Percentiles rank a stretch among this genome's conserved stretches.
Evolutionary conservation across 2,329 filamentous ascomycete species (phyloP).

Genomic region (Aureobasidium sp.): DNA sequence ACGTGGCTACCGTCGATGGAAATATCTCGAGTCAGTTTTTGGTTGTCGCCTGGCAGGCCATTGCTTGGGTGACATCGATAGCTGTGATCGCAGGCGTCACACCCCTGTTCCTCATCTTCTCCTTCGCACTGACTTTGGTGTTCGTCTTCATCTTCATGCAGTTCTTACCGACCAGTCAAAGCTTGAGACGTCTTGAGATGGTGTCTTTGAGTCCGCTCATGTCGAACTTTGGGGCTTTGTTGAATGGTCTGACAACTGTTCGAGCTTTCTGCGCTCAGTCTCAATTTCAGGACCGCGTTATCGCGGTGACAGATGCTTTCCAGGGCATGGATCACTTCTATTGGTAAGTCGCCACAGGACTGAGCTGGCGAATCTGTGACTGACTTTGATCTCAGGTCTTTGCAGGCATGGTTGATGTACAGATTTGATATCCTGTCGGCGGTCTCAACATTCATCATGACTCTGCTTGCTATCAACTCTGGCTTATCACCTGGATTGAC

Average conservation of each 20-base stretch:
- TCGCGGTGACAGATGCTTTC: constrained; percentile 76
- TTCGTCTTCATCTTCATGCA: constrained; percentile 69
- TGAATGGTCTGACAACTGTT: constrained; percentile 81
- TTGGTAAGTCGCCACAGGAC: constrained; percentile 42
- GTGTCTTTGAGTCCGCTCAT: constrained; percentile 81
- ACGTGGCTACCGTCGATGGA: constrained; percentile 84
- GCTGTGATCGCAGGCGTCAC: constrained; percentile 74
- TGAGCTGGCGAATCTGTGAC: background rate
- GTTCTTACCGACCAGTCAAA: constrained; percentile 79
- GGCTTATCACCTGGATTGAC: constrained; percentile 71
- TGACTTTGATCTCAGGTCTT: constrained; percentile 35
- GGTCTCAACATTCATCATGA: constrained; percentile 64
- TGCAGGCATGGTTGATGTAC: constrained; percentile 78
- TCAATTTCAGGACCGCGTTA: constrained; percentile 73
- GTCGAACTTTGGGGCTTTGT: constrained; percentile 83
- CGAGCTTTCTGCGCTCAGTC: constrained; percentile 72
- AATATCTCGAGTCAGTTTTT: constrained; percentile 72
- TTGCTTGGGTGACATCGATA: constrained; percentile 67
- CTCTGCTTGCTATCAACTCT: constrained; percentile 65
- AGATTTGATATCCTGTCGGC: constrained; percentile 70
- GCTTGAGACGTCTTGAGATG: constrained; percentile 78
- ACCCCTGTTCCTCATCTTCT: constrained; percentile 67
- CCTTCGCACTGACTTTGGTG: constrained; percentile 56
- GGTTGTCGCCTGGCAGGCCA: constrained; percentile 56
- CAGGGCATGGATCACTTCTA: constrained; percentile 97